These are phyloP conservation scores for Tetrahymena elliotti DNA, from an alignment of 73 alveolate genomes.

Conservation along the genomic window DNA sequence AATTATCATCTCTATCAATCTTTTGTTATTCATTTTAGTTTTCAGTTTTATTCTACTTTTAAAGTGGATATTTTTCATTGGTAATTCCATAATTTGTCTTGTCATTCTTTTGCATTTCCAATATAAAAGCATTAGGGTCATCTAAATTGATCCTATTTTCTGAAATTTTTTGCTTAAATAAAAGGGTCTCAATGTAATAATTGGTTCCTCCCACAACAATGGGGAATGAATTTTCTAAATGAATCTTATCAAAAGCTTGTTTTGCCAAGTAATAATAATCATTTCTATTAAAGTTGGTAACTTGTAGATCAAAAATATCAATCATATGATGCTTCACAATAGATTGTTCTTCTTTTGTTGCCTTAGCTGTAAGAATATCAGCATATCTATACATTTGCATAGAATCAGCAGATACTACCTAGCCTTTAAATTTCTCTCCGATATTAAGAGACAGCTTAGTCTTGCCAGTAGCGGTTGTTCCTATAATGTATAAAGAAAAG, in stretches of 20 bases:
- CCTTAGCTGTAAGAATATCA: constrained; percentile 75
- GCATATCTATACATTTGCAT: constrained; percentile 71
- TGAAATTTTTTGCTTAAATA: constrained; percentile 37
- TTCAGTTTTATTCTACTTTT: not conserved
- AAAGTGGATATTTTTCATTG: not conserved
- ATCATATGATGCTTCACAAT: constrained; percentile 49
- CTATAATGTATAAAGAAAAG: constrained; percentile 45
- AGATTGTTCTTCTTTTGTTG: constrained; percentile 48
- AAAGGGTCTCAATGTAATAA: constrained; percentile 62
- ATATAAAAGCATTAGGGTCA: not conserved
- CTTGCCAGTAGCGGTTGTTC: constrained; percentile 88
- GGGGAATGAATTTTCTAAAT: constrained; percentile 27
- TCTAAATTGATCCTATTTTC: not conserved
- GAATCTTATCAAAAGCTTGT: constrained; percentile 24
- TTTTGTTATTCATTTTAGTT: not conserved
- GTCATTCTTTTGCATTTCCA: not conserved
- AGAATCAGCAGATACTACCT: constrained; percentile 72
- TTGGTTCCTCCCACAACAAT: constrained; percentile 75
- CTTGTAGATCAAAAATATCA: constrained; percentile 44
- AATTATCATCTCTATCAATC: not conserved
- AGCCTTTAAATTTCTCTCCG: constrained; percentile 64
- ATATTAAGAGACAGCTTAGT: constrained; percentile 62
- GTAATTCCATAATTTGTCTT: not conserved
- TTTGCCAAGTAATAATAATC: not conserved
- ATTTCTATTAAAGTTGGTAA: constrained; percentile 48